phyloP scores from a whole-genome alignment of 2,329 filamentous ascomycete genomes.

The Cryphonectria naterciae region DNA sequence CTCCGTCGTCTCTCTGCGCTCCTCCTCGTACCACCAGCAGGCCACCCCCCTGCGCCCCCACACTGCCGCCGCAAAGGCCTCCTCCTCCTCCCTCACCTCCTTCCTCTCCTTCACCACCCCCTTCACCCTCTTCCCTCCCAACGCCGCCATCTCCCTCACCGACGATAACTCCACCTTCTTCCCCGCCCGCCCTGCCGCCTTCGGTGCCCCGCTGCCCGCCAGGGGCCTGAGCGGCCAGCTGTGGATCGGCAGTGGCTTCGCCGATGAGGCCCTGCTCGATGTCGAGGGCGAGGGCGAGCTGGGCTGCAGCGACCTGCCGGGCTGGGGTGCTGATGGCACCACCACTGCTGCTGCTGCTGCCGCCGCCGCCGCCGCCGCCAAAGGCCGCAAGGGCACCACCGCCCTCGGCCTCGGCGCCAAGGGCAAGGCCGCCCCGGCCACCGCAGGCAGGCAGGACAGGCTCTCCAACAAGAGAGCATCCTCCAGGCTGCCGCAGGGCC shows the following conservation, averaged over 20 bases:
- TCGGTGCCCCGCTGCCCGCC: conserved; percentile 77
- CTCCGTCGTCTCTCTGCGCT: conserved; percentile 48
- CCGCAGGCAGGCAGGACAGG: conserved; percentile 38
- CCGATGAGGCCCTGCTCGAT: conserved; percentile 71
- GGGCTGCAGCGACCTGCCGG: conserved; percentile 92
- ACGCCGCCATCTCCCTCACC: conserved; percentile 92
- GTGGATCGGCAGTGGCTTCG: conserved; percentile 92
- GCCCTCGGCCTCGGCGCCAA: conserved; percentile 46
- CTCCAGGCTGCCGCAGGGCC: conserved; percentile 38
- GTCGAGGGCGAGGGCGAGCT: conserved; percentile 78
- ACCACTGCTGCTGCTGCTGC: no score
- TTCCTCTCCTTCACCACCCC: conserved; percentile 75
- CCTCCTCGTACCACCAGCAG: conserved; percentile 27
- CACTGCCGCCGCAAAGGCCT: conserved; percentile 47
- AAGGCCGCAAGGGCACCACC: conserved; percentile 46
- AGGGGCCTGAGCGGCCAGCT: conserved; percentile 84
- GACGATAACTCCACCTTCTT: conserved; percentile 99
- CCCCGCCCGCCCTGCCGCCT: conserved; percentile 87
- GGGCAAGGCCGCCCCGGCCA: conserved; percentile 35
- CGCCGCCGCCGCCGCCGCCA: conserved; percentile 29
- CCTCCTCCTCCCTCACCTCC: conserved; percentile 45
- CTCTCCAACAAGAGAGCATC: conserved; percentile 40
- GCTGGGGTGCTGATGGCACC: conserved; percentile 70
- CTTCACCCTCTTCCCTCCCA: conserved; percentile 90
- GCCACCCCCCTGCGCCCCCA: conserved; percentile 33